Evolutionary conservation across 192 early-diverging fungal species (phyloP).

Genomic region (Thamnidium elegans): DNA sequence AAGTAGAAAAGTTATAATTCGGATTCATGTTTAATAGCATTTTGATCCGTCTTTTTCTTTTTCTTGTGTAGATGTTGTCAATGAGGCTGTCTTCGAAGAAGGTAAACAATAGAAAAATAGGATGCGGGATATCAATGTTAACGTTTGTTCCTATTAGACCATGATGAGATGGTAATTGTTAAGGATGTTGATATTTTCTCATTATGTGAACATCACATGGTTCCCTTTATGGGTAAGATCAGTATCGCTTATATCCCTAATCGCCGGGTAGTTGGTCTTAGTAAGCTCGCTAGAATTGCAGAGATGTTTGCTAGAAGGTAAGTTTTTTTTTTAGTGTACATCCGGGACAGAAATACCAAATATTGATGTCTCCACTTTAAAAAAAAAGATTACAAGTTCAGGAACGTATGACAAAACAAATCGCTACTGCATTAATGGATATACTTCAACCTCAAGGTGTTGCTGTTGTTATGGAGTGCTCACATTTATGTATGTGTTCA

Average conservation of each 20-base stretch:
- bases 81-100: constrained; percentile 97
- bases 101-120: constrained; percentile 30
- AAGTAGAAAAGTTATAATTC: constrained; percentile 1
- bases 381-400: constrained; percentile 83
- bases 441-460: constrained; percentile 94
- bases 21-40: background rate
- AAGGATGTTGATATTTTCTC: constrained; percentile 95
- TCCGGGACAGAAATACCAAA: background rate
- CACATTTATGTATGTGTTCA: constrained; percentile 52
- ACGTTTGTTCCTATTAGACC: constrained; percentile 52
- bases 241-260: constrained; percentile 97
- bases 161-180: constrained; percentile 99
- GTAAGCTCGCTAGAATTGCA: constrained; percentile 96
- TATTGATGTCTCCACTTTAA: background rate
- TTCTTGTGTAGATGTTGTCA: constrained; percentile 67
- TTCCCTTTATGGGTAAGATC: constrained; percentile 97
- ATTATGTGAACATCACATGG: constrained; percentile 98
- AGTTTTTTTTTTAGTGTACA: background rate
- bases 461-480: constrained; percentile 95
- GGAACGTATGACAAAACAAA: constrained; percentile 97
- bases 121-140: background rate
- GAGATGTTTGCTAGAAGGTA: constrained; percentile 91
- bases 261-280: constrained; percentile 89
- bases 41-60: background rate
- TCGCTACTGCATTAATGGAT: constrained; percentile 87